Evolutionary conservation across 2,329 filamentous ascomycete species (phyloP), one percentile per base, ranked within the genome.

Genomic region (Aspergillus brasiliensis): DNA sequence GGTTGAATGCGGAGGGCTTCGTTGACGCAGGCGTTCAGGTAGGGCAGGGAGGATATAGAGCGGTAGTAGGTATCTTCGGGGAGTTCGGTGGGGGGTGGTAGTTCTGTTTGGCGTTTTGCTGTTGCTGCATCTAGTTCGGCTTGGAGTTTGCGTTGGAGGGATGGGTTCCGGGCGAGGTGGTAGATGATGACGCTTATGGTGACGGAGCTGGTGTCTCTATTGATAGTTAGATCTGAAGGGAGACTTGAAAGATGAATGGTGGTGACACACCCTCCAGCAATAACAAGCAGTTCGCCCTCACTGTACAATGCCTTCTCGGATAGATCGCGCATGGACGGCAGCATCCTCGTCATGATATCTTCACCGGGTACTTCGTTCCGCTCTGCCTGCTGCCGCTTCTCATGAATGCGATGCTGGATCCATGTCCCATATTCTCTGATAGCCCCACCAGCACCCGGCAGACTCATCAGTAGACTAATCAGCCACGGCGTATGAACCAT

Each of bases 11-110:
- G 51, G 7, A 52, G 51, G 7, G 51, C 31, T 52, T 52, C 51
- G 38, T 11, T 52, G 31, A 52, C 38, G 19, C 51, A 52, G 34
- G 21, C 51, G 19, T 40, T 38, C 1, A 52, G 51, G 11, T 52
- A 52, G 5, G 51, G 51, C 7, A 52, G 51, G 38, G 51, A 17
- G 38, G 51, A 40, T 31, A 52, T 52, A 6, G 51, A 52, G 51
- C 51, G 51, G 31, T 52, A 52, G 51, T 52, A 52, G 11, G 4
- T 34, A 5, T 38, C 19, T 6, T 52, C 31, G 23, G 49, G 19
- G n/a, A 31, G 5, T 11, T 52, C 31, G 4, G 15, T 38, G 21
- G 37, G 4, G 5, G 31, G 5, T 6, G 2, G 0, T 34, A 11
- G 1, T 0, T 34, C 31, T 34, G 4, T 34, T 15, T 34, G 31